A percentile compares a stretch with the other conserved stretches of the same genome.
phyloP scores from a whole-genome alignment of 805 yeast species.

The Peterozyma xylosa region DNA sequence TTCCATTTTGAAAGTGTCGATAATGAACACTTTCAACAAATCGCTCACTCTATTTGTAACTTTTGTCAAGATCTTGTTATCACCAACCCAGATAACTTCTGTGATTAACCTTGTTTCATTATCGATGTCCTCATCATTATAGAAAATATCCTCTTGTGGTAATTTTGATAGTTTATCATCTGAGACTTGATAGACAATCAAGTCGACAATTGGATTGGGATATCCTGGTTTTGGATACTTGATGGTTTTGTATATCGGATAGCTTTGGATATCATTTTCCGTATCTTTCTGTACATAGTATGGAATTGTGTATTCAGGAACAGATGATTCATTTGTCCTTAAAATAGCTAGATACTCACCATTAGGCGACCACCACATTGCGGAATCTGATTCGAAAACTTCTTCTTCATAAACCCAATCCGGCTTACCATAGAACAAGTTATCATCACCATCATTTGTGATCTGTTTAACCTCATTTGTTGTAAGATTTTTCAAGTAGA shows the following conservation, averaged over 20 bases:
- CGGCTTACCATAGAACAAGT: constrained; percentile 79
- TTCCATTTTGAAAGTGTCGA: constrained; percentile 32
- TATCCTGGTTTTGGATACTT: constrained; percentile 86
- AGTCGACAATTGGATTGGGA: constrained; percentile 60
- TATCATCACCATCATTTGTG: constrained; percentile 63
- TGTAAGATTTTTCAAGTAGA: constrained; percentile 43
- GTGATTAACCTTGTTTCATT: constrained; percentile 45
- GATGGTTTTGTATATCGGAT: constrained; percentile 53
- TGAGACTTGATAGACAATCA: constrained; percentile 35
- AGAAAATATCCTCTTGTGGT: constrained; percentile 26
- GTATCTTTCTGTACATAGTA: constrained; percentile 53
- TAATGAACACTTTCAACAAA: constrained; percentile 45
- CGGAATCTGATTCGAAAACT: constrained; percentile 60
- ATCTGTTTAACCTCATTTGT: constrained; percentile 32
- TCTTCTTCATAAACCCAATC: constrained; percentile 97
- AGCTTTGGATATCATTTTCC: constrained; percentile 34
- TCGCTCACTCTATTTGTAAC: constrained; percentile 64
- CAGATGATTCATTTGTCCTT: constrained; percentile 65
- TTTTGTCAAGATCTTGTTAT: constrained; percentile 40
- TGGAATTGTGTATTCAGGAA: constrained; percentile 67
- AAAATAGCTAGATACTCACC: constrained; percentile 60
- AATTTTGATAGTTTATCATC: constrained; percentile 15
- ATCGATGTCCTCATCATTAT: constrained; percentile 30
- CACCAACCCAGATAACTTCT: constrained; percentile 68
- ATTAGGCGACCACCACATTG: constrained; percentile 83